Base-by-base conservation (phyloP, 768 basidiomycete genomes). In the Naganishia onofrii region DNA sequence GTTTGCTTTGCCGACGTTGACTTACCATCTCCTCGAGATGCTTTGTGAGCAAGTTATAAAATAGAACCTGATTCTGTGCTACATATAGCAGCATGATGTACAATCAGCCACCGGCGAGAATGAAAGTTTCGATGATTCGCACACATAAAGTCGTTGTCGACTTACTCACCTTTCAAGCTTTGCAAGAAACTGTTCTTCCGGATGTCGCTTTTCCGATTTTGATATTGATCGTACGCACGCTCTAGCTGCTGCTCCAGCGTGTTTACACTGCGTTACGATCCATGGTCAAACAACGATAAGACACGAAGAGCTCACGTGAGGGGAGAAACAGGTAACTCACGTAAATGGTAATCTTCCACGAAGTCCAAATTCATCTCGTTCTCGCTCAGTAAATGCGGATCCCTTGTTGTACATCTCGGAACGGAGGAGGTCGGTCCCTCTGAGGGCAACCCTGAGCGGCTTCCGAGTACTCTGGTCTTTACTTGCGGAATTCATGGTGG, bases 241-340 rank as follows among this genome's bases (percentile, higher is more conserved):
- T 84, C 80, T 74, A 88, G 88, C 77, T 94, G 92, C 71, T 91
- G 85, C 9, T 91, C 88, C 9, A 93, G 85, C 1, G 85, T 85
- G 77, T 88, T 87, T 34, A 86, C 82, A 34, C 83, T 83, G 70
- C n/a, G n/a, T n/a, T n/a, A n/a, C n/a, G n/a, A n/a, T n/a, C n/a
- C n/a, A n/a, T n/a, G n/a, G n/a, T n/a, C n/a, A n/a, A n/a, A n/a
- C n/a, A n/a, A n/a, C n/a, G n/a, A n/a, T n/a, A n/a, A n/a, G n/a
- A n/a, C n/a, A n/a, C n/a, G n/a, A n/a, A n/a, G n/a, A n/a, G n/a
- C n/a, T n/a, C n/a, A n/a, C n/a, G n/a, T n/a, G n/a, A n/a, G 26
- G 21, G 34, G 19, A 38, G 31, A 48, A 60, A 42, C 32, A 42
- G 48, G 52, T 36, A 28, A 29, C 12, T 17, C 1, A 44, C 60